Conservation (phyloP, 1,139 yeast species). For the Blastobotrys raffinosifermentans region DNA sequence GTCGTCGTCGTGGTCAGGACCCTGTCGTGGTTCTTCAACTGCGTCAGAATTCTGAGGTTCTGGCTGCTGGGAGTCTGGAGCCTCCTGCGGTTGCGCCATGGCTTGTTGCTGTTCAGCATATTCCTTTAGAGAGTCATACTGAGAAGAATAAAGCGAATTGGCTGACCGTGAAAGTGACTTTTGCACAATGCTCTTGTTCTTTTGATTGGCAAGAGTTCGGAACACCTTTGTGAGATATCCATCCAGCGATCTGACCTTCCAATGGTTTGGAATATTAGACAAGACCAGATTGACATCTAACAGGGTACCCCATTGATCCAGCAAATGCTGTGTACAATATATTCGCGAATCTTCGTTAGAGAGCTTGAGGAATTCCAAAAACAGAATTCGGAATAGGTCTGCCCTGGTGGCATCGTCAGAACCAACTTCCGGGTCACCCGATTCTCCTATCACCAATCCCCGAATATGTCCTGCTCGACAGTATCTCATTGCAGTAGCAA, state of each 20-base stretch:
- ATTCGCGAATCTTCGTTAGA: conserved; percentile 21
- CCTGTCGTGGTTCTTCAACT: too few species aligned
- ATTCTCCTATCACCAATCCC: conserved; percentile 14
- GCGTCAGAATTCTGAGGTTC: too few species aligned
- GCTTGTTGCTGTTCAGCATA: too few species aligned
- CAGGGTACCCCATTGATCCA: conserved; percentile 29
- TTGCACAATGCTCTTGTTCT: conserved; percentile 19
- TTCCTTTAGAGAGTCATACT: neutral
- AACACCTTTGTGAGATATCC: conserved; percentile 25
- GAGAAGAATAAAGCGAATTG: conserved; percentile 10
- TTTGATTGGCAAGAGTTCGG: conserved; percentile 19
- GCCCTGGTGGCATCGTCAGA: conserved; percentile 15
- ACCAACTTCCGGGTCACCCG: conserved; percentile 9
- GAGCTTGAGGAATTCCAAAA: conserved; percentile 26
- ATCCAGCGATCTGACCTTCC: conserved; percentile 33
- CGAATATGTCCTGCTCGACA: conserved; percentile 27
- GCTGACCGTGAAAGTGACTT: conserved; percentile 26
- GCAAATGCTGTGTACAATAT: conserved; percentile 25
- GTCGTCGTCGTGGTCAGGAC: too few species aligned
- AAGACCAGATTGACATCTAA: conserved; percentile 29
- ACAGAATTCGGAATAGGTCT: conserved; percentile 27
- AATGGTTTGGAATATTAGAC: conserved; percentile 28
- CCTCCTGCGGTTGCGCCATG: too few species aligned
- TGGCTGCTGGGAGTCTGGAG: too few species aligned
- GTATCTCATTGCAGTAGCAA: conserved; percentile 32